A percentile compares a stretch with the other conserved stretches of the same genome.
These are phyloP conservation scores for Nepenthes mirabilis DNA, from an alignment of 148 eudicot species.

Conservation along the genomic window DNA sequence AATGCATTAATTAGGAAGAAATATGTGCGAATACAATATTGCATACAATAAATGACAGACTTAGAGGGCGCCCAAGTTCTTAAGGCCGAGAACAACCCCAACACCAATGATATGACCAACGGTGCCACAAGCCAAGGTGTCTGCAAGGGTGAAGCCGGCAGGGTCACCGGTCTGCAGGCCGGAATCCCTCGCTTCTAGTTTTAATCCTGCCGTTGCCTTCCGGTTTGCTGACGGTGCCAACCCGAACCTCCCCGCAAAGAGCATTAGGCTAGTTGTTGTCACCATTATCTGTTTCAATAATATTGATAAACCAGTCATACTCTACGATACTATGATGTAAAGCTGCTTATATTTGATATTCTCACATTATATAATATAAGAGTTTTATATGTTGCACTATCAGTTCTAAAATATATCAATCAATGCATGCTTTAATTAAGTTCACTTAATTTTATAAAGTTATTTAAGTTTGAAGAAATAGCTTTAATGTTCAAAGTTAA, in stretches of 20 bases:
- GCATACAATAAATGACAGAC: no score
- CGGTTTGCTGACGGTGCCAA: constrained; percentile 89
- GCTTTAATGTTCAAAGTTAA: no score
- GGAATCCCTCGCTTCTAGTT: constrained; percentile 67
- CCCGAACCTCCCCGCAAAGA: constrained; percentile 83
- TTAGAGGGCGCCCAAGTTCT: constrained; percentile 67
- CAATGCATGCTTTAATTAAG: no score
- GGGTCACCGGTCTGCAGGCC: constrained; percentile 92
- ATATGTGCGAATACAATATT: no score
- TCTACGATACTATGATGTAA: not conserved
- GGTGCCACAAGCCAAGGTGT: constrained; percentile 71
- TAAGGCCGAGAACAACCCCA: constrained; percentile 95
- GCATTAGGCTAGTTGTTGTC: constrained; percentile 64
- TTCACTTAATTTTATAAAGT: no score
- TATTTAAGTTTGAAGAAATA: no score
- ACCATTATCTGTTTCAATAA: constrained; percentile 55
- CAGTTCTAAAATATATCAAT: no score
- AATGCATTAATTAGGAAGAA: no score
- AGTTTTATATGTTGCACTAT: not conserved
- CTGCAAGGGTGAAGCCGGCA: constrained; percentile 88
- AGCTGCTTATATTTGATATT: not conserved
- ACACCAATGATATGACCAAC: constrained; percentile 91
- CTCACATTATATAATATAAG: not conserved
- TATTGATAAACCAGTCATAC: not conserved
- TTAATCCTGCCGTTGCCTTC: constrained; percentile 77